A percentile compares a stretch with the other conserved stretches of the same genome.
Evolutionary conservation across 2,329 filamentous ascomycete species (phyloP).

Genomic region (Trichoderma atrobrunneum): DNA sequence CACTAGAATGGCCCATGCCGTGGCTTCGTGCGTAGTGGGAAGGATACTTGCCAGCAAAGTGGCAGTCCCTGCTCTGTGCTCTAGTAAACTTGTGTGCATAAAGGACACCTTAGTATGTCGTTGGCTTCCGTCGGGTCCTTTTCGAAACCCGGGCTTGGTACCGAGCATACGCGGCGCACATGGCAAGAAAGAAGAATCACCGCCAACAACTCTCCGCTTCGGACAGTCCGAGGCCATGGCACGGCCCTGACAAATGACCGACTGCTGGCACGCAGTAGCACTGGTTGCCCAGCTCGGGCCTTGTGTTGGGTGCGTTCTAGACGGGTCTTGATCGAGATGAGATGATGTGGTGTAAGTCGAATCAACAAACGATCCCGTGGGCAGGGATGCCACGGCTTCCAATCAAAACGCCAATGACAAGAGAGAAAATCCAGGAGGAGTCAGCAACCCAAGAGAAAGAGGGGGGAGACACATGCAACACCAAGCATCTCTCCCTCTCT

Average conservation of each 20-base stretch:
- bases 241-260: not conserved
- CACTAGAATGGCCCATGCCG: not conserved
- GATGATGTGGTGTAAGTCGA: constrained; percentile 7
- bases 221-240: constrained; percentile 15
- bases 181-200: not conserved
- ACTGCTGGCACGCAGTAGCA: not conserved
- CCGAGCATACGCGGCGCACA: not conserved
- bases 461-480: not conserved
- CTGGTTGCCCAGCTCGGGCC: not conserved
- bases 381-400: not conserved
- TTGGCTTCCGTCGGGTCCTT: not conserved
- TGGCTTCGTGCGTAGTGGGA: not conserved
- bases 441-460: not conserved
- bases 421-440: not conserved
- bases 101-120: not conserved
- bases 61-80: constrained; percentile 10
- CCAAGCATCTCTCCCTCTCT: not conserved
- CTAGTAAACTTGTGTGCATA: not conserved
- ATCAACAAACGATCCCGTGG: not conserved
- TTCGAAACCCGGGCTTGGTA: not conserved
- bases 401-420: not conserved
- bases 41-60: not conserved
- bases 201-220: not conserved
- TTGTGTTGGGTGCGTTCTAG: not conserved
- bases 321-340: constrained; percentile 9